Evolutionary conservation across 768 basidiomycete genomes (phyloP).

Genomic region (Roridomyces roridus): DNA sequence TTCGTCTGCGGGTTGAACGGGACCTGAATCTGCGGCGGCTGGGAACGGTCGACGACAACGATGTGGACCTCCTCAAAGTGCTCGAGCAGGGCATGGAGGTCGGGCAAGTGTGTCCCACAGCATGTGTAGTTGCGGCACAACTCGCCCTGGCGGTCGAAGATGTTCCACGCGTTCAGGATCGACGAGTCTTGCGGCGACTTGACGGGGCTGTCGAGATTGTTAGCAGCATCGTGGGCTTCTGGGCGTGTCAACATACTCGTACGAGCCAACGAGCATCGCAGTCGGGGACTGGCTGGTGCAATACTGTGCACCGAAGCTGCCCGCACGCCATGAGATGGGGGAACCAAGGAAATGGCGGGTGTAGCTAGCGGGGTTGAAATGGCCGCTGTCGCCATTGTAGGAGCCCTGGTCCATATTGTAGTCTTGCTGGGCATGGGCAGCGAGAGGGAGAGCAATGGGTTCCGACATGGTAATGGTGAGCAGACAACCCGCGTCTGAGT

Average conservation of each 20-base stretch:
- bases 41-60: conserved; percentile 62
- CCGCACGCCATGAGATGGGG: conserved; percentile 72
- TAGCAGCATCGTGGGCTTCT: neutral
- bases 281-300: conserved; percentile 65
- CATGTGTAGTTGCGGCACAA: conserved; percentile 89
- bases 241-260: conserved; percentile 60
- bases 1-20: conserved; percentile 51
- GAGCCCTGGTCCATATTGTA: conserved; percentile 53
- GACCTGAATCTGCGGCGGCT: conserved; percentile 47
- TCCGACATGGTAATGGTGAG: conserved; percentile 32
- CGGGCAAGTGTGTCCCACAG: conserved; percentile 75
- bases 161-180: conserved; percentile 69
- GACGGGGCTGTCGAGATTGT: conserved; percentile 4
- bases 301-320: conserved; percentile 69
- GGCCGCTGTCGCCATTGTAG: conserved; percentile 49
- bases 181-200: conserved; percentile 31
- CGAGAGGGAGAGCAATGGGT: conserved; percentile 53
- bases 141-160: conserved; percentile 75
- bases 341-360: conserved; percentile 74
- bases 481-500: neutral
- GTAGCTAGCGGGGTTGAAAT: conserved; percentile 71
- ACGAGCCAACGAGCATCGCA: conserved; percentile 61
- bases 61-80: conserved; percentile 94
- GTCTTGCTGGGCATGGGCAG: conserved; percentile 28
- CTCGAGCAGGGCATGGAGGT: conserved; percentile 85